Base-by-base conservation (phyloP, 306 rosid genomes). In the Styphnolobium japonicum region DNA sequence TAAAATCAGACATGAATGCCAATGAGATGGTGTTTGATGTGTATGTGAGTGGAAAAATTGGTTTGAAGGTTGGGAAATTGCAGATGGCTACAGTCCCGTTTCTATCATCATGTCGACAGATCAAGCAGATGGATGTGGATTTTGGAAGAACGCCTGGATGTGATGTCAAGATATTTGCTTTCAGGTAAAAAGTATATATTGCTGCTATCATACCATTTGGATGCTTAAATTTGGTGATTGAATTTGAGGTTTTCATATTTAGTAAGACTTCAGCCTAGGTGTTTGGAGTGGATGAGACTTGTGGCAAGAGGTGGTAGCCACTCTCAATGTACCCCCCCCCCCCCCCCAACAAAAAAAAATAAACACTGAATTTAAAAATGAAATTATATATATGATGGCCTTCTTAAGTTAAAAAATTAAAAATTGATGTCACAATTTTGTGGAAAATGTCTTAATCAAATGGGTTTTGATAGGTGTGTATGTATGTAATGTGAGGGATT, bases 1-100 rank as follows among this genome's bases (percentile, higher is more conserved):
- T 39, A 10, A 61, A 4, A 23, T 7, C 51, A 1, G 85, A 70
- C n/a, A 51, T 57, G 4, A 34, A 42, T 2, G 18, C 25, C 23
- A 12, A 65, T n/a, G 75, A 81, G 1, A 51, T 73, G 21, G 48
- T 14, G 34, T 45, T 86, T 48, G 34, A 75, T 16, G 63, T 82
- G 49, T 42, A 4, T 21, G 0, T 82, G 25, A 61, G n/a, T 12
- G 86, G 86, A 3, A n/a, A 15, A 0, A 15, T 82, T 65, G 75
- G 80, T 29, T 70, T 86, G 45, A 22, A 61, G 1, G 12, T 62
- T 33, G 73, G 49, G 14, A 60, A 22, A 3, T 3, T 82, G 6
- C 34, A 11, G 0, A 10, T 79, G 16, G 52, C 46, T 7, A 34
- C 19, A 0, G 51, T 52, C 29, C 60, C 42, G 3, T 82, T 75